Conservation (phyloP, 2,329 filamentous ascomycete species). For the Coleophoma eucalyptorum region DNA sequence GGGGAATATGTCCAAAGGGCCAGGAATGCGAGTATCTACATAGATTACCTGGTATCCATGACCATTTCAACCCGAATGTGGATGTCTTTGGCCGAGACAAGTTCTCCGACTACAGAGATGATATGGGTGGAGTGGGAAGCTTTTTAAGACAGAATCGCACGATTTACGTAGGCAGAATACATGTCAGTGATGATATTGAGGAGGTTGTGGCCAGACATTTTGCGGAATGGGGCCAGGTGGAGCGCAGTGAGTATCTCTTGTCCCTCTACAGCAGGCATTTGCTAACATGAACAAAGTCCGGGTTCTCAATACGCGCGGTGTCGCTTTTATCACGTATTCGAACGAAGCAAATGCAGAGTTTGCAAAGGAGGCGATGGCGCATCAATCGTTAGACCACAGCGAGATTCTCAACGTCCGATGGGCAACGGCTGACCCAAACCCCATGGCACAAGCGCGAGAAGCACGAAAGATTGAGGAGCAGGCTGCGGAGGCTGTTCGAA, state of each 20-base stretch:
- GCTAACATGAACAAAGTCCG: constrained; percentile 44
- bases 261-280: constrained; percentile 4
- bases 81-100: constrained; percentile 96
- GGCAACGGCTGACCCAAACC: constrained; percentile 96
- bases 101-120: constrained; percentile 87
- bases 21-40: constrained; percentile 94
- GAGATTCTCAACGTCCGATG: constrained; percentile 95
- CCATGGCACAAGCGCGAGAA: constrained; percentile 89
- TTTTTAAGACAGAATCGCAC: constrained; percentile 95
- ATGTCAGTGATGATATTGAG: constrained; percentile 95
- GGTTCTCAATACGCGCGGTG: constrained; percentile 83
- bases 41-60: constrained; percentile 78
- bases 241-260: constrained; percentile 51
- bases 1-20: constrained; percentile 79
- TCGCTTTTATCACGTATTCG: constrained; percentile 91
- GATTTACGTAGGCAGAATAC: constrained; percentile 88
- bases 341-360: constrained; percentile 90
- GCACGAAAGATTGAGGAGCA: constrained; percentile 89
- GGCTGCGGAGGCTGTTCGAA: constrained; percentile 86
- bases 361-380: constrained; percentile 92
- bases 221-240: constrained; percentile 92
- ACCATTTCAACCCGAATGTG: constrained; percentile 89
- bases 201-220: constrained; percentile 94
- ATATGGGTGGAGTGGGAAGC: constrained; percentile 95
- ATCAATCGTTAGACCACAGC: constrained; percentile 85